A percentile compares a stretch with the other conserved stretches of the same genome.
Evolutionary conservation across 495 filamentous ascomycete species (phyloP).

Genomic region (Melanomma pulvis-pyrius): DNA sequence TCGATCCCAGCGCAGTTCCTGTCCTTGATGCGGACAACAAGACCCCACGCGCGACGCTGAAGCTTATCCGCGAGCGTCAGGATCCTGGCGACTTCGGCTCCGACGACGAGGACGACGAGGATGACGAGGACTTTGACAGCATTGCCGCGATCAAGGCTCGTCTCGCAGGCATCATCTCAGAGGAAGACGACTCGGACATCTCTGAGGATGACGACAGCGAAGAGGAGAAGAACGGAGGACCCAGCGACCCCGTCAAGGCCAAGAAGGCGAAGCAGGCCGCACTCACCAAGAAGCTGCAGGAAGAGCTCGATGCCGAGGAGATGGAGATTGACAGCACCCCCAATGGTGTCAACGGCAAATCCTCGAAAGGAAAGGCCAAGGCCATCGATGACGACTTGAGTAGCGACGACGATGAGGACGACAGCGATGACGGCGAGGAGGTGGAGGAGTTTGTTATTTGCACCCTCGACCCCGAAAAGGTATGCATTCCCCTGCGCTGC

Average conservation of each 20-base stretch:
- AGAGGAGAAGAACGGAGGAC: conserved; percentile 80
- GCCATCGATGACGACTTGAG: conserved; percentile 64
- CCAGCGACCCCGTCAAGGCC: conserved; percentile 84
- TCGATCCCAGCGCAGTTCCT: conserved; percentile 81
- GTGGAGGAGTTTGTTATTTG: conserved; percentile 90
- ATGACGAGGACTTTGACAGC: conserved; percentile 60
- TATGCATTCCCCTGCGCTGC: conserved; percentile 44
- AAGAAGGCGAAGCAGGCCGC: conserved; percentile 78
- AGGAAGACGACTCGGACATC: conserved; percentile 50
- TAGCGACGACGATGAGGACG: conserved; percentile 60
- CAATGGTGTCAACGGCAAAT: conserved; percentile 65
- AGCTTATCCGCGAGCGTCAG: conserved; percentile 73
- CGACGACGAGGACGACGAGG: conserved; percentile 56
- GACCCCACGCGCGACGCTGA: conserved; percentile 79
- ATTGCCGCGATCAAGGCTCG: conserved; percentile 67
- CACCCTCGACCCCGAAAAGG: conserved; percentile 84
- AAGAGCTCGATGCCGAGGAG: conserved; percentile 59
- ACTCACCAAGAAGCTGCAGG: conserved; percentile 52
- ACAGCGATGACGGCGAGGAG: conserved; percentile 64
- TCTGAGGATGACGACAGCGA: conserved; percentile 65
- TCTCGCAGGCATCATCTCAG: conserved; percentile 49
- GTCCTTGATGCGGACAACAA: conserved; percentile 61
- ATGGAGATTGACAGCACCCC: conserved; percentile 61
- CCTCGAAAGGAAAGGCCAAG: conserved; percentile 77
- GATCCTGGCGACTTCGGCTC: conserved; percentile 49